Conservation (phyloP, 2,329 filamentous ascomycete genomes). For the Thelonectria discophora region DNA sequence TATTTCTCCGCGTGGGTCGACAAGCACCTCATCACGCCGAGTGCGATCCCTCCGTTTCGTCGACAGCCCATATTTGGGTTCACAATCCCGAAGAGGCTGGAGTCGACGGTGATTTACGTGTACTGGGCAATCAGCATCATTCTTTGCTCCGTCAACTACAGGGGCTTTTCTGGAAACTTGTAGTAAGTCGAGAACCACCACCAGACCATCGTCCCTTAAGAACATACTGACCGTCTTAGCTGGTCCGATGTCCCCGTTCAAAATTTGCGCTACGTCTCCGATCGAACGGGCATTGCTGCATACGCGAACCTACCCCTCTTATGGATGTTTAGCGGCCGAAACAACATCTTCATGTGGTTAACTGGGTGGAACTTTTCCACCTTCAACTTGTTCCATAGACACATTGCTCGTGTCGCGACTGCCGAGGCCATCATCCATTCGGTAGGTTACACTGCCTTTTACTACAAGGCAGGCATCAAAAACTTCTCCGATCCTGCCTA, state of each 20-base stretch:
- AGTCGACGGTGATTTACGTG: not conserved
- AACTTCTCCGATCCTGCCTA: too few species aligned
- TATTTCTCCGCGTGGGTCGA: not conserved
- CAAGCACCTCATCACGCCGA: not conserved
- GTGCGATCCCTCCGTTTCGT: not conserved
- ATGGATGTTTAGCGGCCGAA: constrained; percentile 69
- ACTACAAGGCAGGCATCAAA: not conserved
- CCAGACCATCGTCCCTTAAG: not conserved
- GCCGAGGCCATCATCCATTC: constrained; percentile 65
- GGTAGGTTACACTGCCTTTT: constrained; percentile 30
- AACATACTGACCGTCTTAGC: not conserved
- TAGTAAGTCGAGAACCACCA: not conserved
- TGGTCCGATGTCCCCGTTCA: not conserved
- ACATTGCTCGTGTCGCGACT: constrained; percentile 66
- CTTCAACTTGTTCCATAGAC: constrained; percentile 70
- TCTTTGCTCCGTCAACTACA: not conserved
- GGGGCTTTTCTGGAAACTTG: not conserved
- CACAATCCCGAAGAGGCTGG: not conserved
- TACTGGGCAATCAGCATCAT: not conserved
- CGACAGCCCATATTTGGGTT: not conserved
- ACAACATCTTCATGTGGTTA: constrained; percentile 67
- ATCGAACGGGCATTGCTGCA: not conserved
- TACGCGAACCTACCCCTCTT: constrained; percentile 57
- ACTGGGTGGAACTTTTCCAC: constrained; percentile 72
- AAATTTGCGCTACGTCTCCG: constrained; percentile 9